Evolutionary conservation across 768 basidiomycete genomes (phyloP), one percentile per base, ranked within the genome.

Genomic region (Mycena vulgaris): DNA sequence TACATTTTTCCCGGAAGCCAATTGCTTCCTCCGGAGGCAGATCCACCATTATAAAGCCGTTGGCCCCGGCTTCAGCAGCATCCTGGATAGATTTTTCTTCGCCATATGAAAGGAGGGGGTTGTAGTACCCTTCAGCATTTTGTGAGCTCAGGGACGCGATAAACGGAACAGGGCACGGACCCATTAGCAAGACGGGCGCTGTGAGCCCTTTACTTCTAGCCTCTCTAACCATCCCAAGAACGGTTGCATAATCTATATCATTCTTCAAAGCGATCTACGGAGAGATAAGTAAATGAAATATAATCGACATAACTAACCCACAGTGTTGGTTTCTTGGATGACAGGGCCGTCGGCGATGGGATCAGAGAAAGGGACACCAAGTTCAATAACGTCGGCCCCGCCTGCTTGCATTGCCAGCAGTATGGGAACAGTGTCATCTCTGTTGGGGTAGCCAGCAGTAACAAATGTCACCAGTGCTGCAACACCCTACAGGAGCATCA

Each of bases 1-100:
- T 86, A 80, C 98, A 99, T 78, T 97, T 95, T 75, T 92, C 89
- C 42, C 97, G 89, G 87, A 99, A 99, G 28, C 87, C 83, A 71
- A 97, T 83, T 33, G 98, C 97, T 80, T 99, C 98, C 82, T 98
- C 97, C 17, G 98, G 98, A 37, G 98, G 98, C 31, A 99, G 90
- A 79, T 99, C 98, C 28, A 99, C 97, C 83, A 99, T 90, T 74
- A 99, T 97, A 78, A 96, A 99, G 1, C 98, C 98, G 79, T 97
- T 99, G 0, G 95, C 98, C 19, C 97, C 97, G 21, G 95, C 96
- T 66, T 92, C 91, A 52, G 83, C 87, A 2, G 96, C 97, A 78
- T 98, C 97, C 62, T 91, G 89, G 28, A 99, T 96, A 6, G 97
- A 93, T 79, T 90, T 93, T 69, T 97, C 95, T 82, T 99, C 98